Percentiles rank a stretch among this genome's conserved stretches.
These are phyloP conservation scores for Teunomyces pallodes DNA, from an alignment of 805 yeast genomes.

Conservation along the genomic window DNA sequence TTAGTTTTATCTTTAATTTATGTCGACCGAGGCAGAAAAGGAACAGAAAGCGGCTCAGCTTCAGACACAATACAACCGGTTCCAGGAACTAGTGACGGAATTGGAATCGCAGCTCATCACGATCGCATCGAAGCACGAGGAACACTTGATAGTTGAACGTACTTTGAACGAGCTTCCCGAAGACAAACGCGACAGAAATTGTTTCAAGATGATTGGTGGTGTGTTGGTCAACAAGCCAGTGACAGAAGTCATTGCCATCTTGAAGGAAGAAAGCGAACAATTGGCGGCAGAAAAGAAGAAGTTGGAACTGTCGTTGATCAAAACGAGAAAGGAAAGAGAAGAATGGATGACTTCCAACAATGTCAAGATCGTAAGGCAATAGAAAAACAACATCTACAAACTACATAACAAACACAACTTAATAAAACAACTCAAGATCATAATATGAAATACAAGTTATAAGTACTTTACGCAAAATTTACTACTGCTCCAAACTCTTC, in stretches of 20 bases:
- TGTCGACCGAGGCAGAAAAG: slow-evolving; percentile 9
- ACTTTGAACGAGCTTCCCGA: slow-evolving; percentile 36
- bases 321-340: slow-evolving; percentile 32
- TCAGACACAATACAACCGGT: slow-evolving; percentile 40
- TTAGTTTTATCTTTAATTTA: neutral
- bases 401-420: neutral
- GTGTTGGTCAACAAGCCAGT: slow-evolving; percentile 82
- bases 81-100: slow-evolving; percentile 37
- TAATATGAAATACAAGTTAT: no score
- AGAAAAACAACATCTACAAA: neutral
- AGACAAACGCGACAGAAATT: slow-evolving; percentile 52
- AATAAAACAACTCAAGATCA: neutral
- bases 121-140: slow-evolving; percentile 36
- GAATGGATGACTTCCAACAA: slow-evolving; percentile 41
- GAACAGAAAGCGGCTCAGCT: slow-evolving; percentile 38
- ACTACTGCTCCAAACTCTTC: no score
- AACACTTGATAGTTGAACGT: slow-evolving; percentile 40
- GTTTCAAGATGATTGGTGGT: slow-evolving; percentile 93
- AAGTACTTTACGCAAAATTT: no score
- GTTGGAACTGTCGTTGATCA: slow-evolving; percentile 25
- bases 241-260: slow-evolving; percentile 65
- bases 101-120: slow-evolving; percentile 37
- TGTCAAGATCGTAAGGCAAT: slow-evolving; percentile 38
- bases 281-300: slow-evolving; percentile 21
- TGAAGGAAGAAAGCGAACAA: slow-evolving; percentile 49